phyloP scores from a whole-genome alignment of 257 asterid genomes.

The Marsdenia floribunda region DNA sequence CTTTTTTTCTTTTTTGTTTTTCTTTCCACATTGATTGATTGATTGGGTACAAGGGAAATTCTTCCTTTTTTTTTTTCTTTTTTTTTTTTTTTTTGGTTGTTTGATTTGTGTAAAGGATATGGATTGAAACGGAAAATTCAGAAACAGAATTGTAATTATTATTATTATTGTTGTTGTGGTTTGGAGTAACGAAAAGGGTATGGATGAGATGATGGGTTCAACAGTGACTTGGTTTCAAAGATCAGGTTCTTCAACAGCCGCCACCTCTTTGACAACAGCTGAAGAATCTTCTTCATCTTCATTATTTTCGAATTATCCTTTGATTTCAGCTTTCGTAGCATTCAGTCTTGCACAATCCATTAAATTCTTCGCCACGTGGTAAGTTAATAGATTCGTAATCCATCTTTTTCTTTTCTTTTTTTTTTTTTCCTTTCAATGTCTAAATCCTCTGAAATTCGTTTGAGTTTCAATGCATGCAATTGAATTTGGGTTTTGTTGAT shows the following conservation, averaged over 20 bases:
- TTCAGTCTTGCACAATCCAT: conserved; percentile 68
- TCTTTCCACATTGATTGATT: background rate
- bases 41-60: background rate
- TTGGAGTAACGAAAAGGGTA: background rate
- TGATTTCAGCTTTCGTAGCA: conserved; percentile 68
- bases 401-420: background rate
- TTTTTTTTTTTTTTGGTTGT: background rate
- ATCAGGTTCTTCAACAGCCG: conserved; percentile 16
- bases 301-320: conserved; percentile 53
- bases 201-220: conserved; percentile 25
- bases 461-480: background rate
- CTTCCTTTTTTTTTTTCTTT: too few relatives aligned
- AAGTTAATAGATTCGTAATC: conserved; percentile 1
- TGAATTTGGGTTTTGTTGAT: conserved; percentile 1
- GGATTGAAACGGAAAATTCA: background rate
- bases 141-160: background rate
- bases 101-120: background rate
- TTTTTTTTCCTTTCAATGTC: background rate
- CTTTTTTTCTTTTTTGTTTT: background rate
- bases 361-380: conserved; percentile 70
- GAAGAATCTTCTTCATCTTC: conserved; percentile 28
- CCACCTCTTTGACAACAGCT: conserved; percentile 17
- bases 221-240: conserved; percentile 21
- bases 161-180: too few relatives aligned
- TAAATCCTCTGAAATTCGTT: background rate